These are phyloP conservation scores for Chlamydomonas incerta DNA, from an alignment of 139 green algal species.

Conservation along the genomic window DNA sequence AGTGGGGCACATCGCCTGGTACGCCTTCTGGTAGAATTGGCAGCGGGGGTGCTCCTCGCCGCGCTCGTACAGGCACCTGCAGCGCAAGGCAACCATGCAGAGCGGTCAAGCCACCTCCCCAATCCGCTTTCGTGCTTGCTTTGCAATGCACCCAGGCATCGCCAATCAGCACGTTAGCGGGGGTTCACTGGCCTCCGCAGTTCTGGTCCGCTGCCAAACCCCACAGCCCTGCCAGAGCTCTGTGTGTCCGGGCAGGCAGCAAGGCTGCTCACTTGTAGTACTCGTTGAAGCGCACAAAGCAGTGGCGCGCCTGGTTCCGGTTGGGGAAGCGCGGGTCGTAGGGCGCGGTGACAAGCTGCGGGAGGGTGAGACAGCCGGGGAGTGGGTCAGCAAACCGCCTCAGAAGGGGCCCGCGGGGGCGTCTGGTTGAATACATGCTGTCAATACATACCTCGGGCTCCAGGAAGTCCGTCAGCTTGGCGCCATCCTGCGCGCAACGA, in stretches of 20 bases:
- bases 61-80: slow-evolving; percentile 76
- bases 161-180: too few species aligned
- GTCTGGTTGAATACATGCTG: too few species aligned
- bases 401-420: too few species aligned
- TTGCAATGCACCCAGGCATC: too few species aligned
- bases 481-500: slow-evolving; percentile 41
- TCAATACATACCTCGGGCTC: slow-evolving; percentile 54
- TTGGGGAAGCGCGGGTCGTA: slow-evolving; percentile 92
- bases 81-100: not conserved
- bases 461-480: slow-evolving; percentile 52
- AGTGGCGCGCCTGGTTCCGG: slow-evolving; percentile 91
- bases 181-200: too few species aligned
- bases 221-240: too few species aligned
- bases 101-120: not conserved
- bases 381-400: not conserved
- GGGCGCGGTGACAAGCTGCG: slow-evolving; percentile 75
- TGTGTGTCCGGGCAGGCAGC: too few species aligned
- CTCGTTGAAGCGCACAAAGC: slow-evolving; percentile 96
- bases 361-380: not conserved
- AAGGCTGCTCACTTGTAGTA: slow-evolving; percentile 81
- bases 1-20: slow-evolving; percentile 86
- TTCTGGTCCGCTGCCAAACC: too few species aligned
- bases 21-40: slow-evolving; percentile 79
- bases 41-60: slow-evolving; percentile 74
- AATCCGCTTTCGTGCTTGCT: too few species aligned